Conservation (phyloP, 2,329 filamentous ascomycete species). For the Microdochium bolleyi region DNA sequence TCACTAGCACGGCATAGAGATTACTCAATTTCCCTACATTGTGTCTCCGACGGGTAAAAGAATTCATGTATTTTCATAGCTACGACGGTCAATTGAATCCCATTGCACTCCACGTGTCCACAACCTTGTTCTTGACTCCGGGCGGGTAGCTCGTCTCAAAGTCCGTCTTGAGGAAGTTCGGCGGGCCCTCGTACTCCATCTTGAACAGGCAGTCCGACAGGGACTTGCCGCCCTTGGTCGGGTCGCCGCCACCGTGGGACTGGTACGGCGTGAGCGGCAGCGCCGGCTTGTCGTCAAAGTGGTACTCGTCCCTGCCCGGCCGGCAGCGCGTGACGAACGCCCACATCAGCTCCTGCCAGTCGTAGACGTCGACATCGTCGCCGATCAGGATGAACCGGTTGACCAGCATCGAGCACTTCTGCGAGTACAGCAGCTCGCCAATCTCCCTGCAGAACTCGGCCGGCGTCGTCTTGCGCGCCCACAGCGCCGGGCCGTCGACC, state of each 20-base stretch:
- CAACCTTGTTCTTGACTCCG: too few species aligned
- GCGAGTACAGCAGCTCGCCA: constrained; percentile 31
- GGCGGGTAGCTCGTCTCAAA: too few species aligned
- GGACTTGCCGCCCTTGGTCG: constrained; percentile 31
- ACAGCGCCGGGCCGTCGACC: constrained; percentile 48
- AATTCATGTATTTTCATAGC: neutral
- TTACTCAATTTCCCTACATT: too few species aligned
- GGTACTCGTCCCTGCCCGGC: constrained; percentile 31
- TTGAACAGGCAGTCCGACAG: constrained; percentile 35
- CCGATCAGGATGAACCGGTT: constrained; percentile 36
- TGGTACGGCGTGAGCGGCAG: constrained; percentile 39
- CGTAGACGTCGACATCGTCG: constrained; percentile 39
- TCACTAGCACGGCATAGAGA: too few species aligned
- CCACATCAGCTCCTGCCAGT: constrained; percentile 37
- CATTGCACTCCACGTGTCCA: too few species aligned
- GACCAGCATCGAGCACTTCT: constrained; percentile 32
- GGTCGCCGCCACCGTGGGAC: constrained; percentile 26
- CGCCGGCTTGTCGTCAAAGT: constrained; percentile 32
- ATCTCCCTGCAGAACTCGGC: constrained; percentile 28
- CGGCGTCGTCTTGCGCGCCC: constrained; percentile 41
- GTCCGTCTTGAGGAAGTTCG: too few species aligned
- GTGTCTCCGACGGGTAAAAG: too few species aligned
- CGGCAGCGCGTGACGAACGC: constrained; percentile 39
- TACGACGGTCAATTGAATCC: neutral
- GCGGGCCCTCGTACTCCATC: constrained; percentile 22